Evolutionary conservation across 2,329 filamentous ascomycete genomes (phyloP).

Genomic region (Alternaria ventricosa): DNA sequence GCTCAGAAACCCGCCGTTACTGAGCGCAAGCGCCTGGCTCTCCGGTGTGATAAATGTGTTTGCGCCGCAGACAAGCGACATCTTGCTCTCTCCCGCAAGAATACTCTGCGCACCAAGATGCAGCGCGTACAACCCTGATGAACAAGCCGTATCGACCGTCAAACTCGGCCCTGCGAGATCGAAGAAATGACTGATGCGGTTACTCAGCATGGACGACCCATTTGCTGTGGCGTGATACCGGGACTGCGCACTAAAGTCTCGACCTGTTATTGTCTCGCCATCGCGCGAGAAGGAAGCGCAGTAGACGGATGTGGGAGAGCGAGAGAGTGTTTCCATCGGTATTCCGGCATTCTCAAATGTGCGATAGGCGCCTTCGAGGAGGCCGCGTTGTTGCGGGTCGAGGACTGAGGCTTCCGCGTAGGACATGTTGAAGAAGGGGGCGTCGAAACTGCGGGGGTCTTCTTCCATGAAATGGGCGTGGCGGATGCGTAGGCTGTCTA

Average conservation of each 20-base stretch:
- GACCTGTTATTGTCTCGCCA: conserved; percentile 1
- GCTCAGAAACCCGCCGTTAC: conserved; percentile 1
- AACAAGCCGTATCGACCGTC: conserved; percentile 34
- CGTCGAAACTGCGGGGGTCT: conserved; percentile 22
- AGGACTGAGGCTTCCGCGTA: conserved; percentile 5
- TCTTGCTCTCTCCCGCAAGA: conserved; percentile 26
- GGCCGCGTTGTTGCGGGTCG: conserved; percentile 29
- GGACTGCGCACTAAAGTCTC: conserved; percentile 3
- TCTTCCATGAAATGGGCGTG: conserved; percentile 19
- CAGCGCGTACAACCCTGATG: conserved; percentile 22
- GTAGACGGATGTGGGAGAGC: conserved; percentile 18
- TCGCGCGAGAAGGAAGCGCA: conserved; percentile 10
- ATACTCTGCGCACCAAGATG: conserved; percentile 31
- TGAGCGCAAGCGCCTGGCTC: conserved; percentile 8
- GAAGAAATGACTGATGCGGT: conserved; percentile 27
- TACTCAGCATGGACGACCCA: conserved; percentile 31
- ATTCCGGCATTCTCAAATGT: conserved; percentile 30
- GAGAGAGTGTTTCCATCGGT: conserved; percentile 5
- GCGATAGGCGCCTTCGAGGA: conserved; percentile 31
- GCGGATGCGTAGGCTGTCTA: conserved; percentile 1
- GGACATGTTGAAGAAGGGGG: conserved; percentile 23
- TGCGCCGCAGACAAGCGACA: conserved; percentile 11
- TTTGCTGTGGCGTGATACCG: conserved; percentile 16
- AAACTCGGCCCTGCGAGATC: conserved; percentile 26
- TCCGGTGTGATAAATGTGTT: conserved; percentile 7